Base-by-base conservation (phyloP, 2,329 filamentous ascomycete genomes). In the Fusarium sp. region DNA sequence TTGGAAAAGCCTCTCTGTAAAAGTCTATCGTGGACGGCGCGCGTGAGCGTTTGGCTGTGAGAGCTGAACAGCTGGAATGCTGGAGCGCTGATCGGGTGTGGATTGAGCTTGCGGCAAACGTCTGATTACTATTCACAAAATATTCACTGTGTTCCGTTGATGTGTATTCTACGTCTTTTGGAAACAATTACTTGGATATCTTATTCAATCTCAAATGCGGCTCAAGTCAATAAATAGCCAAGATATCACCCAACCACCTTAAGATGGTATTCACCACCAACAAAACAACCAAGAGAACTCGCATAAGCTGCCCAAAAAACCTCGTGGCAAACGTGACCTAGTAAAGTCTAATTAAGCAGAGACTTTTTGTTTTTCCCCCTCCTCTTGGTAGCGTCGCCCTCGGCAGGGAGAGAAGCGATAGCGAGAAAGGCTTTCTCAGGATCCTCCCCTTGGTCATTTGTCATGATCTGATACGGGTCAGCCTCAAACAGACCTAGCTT, bases 1-100 rank as follows among this genome's bases (percentile, higher is more conserved):
- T 51, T 56, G 49, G 51, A 66, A 74, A 51, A 49, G 22, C 16
- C 27, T 1, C 29, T 40, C 29, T n/a, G 36, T 29, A 44, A 46
- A 64, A 35, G 5, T 35, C 40, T 65, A 56, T 49, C 40, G 24
- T 8, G 10, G 29, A 16, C 42, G 42, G 22, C 22, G 22, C 22
- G 22, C 42, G 40, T 24, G 17, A 64, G 42, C 40, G 27, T 46
- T 67, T 36, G 27, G 35, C 24, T 10, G 14, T 12, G 3, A 16
- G 8, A 20, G 24, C 66, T 64, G 71, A 46, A 64, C 58, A 55
- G 70, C 63, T 55, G 51, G 51, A 59, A 56, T 67, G 56, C 6
- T 40, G 51, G 35, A 62, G 31, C 17, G 51, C 38, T 55, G 53
- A 51, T 60, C 33, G 7, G 27, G 65, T 55, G 20, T 14, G n/a